phyloP scores from a whole-genome alignment of 768 basidiomycete genomes.

The Termitomyces heimii region DNA sequence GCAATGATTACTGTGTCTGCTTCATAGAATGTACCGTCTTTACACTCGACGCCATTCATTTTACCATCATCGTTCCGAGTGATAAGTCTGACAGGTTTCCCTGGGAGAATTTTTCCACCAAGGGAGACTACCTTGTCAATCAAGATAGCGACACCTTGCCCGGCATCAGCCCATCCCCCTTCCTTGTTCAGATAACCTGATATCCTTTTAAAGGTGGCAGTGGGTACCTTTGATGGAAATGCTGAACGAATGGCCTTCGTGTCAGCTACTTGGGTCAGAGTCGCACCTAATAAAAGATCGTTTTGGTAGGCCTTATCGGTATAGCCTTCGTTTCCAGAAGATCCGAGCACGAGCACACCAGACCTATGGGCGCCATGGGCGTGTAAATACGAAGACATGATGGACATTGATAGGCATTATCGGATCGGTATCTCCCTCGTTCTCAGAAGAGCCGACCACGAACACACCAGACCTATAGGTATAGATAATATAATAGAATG shows the following conservation, averaged over 20 bases:
- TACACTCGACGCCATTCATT: constrained; percentile 57
- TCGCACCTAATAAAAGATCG: constrained; percentile 53
- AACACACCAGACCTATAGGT: too few relatives aligned
- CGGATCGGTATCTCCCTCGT: too few relatives aligned
- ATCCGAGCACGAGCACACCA: constrained; percentile 59
- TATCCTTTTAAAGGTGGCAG: constrained; percentile 27
- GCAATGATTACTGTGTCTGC: constrained; percentile 67
- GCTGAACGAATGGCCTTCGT: constrained; percentile 34
- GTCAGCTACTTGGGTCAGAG: constrained; percentile 33
- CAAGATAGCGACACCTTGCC: constrained; percentile 53
- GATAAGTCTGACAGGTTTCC: constrained; percentile 52
- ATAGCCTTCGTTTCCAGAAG: constrained; percentile 30
- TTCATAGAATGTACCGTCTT: constrained; percentile 45
- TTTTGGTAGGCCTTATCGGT: constrained; percentile 53
- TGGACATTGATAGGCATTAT: too few relatives aligned
- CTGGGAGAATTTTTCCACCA: constrained; percentile 54
- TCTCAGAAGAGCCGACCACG: too few relatives aligned
- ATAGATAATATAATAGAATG: too few relatives aligned
- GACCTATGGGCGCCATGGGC: constrained; percentile 38
- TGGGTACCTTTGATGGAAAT: constrained; percentile 39
- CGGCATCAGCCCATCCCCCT: constrained; percentile 83
- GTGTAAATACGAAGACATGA: constrained; percentile 12
- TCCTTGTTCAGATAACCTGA: constrained; percentile 69
- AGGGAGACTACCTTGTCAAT: constrained; percentile 49
- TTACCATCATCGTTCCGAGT: constrained; percentile 27